Evolutionary conservation across 805 yeast genomes (phyloP).

Genomic region (Jamesozyma rosinii): DNA sequence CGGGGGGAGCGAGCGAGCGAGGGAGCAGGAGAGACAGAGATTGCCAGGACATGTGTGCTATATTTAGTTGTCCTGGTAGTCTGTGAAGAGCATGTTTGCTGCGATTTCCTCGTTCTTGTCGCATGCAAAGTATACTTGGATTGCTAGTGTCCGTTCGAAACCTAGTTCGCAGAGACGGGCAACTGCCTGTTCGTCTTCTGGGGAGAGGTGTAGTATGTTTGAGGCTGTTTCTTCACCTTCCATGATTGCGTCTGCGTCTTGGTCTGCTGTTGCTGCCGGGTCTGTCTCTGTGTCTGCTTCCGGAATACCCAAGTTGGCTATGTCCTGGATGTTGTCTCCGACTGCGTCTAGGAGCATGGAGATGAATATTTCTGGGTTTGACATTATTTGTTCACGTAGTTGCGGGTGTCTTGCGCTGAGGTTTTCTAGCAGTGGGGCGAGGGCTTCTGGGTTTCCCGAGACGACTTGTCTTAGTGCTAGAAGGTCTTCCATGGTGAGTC

Average conservation of each 20-base stretch:
- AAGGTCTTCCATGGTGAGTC: slow-evolving; percentile 39
- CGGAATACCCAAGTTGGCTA: slow-evolving; percentile 10
- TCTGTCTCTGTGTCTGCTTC: slow-evolving; percentile 24
- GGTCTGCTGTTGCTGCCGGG: slow-evolving; percentile 24
- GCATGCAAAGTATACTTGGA: slow-evolving; percentile 94
- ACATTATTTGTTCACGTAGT: slow-evolving; percentile 66
- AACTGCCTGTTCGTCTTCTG: slow-evolving; percentile 84
- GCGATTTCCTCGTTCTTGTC: slow-evolving; percentile 96
- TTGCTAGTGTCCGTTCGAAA: slow-evolving; percentile 75
- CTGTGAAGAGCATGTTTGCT: slow-evolving; percentile 78
- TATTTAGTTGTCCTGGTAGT: slow-evolving; percentile 34
- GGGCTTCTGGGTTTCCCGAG: slow-evolving; percentile 77
- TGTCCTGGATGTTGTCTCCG: slow-evolving; percentile 44
- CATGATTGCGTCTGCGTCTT: slow-evolving; percentile 27
- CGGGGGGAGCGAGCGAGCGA: neutral
- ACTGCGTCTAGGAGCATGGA: slow-evolving; percentile 56
- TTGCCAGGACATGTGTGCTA: neutral
- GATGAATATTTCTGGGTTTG: slow-evolving; percentile 83
- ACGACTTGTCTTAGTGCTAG: slow-evolving; percentile 65
- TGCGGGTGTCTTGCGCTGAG: slow-evolving; percentile 77
- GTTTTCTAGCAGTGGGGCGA: slow-evolving; percentile 76
- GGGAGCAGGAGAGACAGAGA: neutral
- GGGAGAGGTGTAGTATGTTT: slow-evolving; percentile 48
- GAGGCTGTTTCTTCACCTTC: neutral
- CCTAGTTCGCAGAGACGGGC: slow-evolving; percentile 85